Conservation (phyloP, 805 yeast genomes). For the Wickerhamomyces hampshirensis region DNA sequence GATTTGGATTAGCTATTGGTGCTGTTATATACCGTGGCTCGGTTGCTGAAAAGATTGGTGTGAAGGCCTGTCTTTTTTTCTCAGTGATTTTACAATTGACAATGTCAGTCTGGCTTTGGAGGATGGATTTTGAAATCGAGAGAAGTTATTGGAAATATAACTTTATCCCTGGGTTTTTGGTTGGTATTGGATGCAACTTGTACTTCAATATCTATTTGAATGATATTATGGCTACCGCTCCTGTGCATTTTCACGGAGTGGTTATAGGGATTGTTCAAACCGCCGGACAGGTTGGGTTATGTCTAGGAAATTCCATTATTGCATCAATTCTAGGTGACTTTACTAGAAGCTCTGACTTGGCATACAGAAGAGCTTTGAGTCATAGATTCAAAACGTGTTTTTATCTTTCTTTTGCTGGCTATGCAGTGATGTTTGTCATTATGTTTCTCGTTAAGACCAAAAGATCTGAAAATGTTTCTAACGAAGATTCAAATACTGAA, state of each 20-base stretch:
- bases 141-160: constrained; percentile 28
- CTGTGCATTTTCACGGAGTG: constrained; percentile 35
- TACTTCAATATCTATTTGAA: constrained; percentile 32
- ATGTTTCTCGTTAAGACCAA: constrained; percentile 10
- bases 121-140: constrained; percentile 9
- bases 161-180: constrained; percentile 21
- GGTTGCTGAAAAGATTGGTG: not conserved
- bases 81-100: constrained; percentile 16
- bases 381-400: constrained; percentile 3
- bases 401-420: constrained; percentile 8
- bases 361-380: constrained; percentile 1
- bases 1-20: constrained; percentile 28
- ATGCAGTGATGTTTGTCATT: constrained; percentile 2
- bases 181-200: constrained; percentile 25
- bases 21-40: constrained; percentile 8
- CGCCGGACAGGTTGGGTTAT: constrained; percentile 29
- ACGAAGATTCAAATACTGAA: too few relatives aligned
- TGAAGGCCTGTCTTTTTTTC: constrained; percentile 4
- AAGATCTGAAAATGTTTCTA: constrained; percentile 5
- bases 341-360: not conserved
- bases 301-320: constrained; percentile 26
- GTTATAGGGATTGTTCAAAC: constrained; percentile 34
- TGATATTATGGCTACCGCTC: constrained; percentile 29
- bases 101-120: constrained; percentile 22
- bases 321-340: constrained; percentile 26